Percentiles rank a stretch among this genome's conserved stretches.
Conservation (phyloP, 2,329 filamentous ascomycete species). For the Calycina herbarum region DNA sequence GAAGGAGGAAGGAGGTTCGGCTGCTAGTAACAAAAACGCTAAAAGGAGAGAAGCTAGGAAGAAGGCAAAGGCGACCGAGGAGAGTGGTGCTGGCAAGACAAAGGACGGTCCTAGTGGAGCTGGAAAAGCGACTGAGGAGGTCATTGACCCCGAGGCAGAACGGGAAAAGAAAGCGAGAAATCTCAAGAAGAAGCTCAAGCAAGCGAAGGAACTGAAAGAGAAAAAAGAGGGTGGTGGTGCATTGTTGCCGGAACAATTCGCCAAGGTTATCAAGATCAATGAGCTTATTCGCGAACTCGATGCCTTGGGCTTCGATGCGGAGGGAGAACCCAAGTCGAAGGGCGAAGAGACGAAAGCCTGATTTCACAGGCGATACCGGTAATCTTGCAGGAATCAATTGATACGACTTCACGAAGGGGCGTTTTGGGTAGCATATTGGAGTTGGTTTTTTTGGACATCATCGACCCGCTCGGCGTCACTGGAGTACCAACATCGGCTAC, state of each 20-base stretch:
- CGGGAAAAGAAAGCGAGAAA: constrained; percentile 91
- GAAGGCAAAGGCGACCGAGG: constrained; percentile 49
- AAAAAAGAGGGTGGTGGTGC: constrained; percentile 87
- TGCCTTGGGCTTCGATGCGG: constrained; percentile 76
- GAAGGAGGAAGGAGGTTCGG: constrained; percentile 45
- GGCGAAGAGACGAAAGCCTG: constrained; percentile 22
- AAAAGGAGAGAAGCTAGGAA: constrained; percentile 71
- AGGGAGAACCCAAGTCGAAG: constrained; percentile 63
- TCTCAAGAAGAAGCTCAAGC: constrained; percentile 90
- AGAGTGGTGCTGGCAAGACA: constrained; percentile 45
- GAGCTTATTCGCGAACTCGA: constrained; percentile 90
- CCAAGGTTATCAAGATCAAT: constrained; percentile 96
- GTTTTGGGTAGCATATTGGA: constrained; percentile 7
- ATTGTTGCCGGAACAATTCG: constrained; percentile 89
- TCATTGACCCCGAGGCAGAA: constrained; percentile 70
- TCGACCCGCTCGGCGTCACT: neutral
- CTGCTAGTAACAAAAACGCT: constrained; percentile 78
- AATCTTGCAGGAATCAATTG: constrained; percentile 2
- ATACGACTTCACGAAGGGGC: neutral
- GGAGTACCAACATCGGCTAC: neutral
- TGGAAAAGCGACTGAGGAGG: constrained; percentile 37
- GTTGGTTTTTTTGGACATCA: neutral
- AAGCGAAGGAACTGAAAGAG: constrained; percentile 84
- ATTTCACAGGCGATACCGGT: neutral
- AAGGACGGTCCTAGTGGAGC: constrained; percentile 23